These are phyloP conservation scores for Citrus hindsii DNA, from an alignment of 345 rosid genomes.

Conservation along the genomic window DNA sequence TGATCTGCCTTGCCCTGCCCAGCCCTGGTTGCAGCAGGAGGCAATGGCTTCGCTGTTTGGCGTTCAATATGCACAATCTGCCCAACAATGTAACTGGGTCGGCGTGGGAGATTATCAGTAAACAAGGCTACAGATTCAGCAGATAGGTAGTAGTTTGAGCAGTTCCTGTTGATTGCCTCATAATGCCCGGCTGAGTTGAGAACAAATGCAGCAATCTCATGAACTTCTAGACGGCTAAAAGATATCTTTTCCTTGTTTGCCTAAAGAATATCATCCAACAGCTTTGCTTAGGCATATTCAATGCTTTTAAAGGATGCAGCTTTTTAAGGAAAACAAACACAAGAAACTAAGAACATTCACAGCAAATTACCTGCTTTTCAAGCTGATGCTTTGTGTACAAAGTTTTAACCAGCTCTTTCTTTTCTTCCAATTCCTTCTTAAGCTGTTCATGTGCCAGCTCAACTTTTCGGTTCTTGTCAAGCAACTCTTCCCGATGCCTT, in stretches of 20 bases:
- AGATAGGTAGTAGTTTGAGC: slow-evolving; percentile 76
- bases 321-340: neutral
- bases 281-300: neutral
- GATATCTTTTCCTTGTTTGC: slow-evolving; percentile 93
- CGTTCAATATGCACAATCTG: slow-evolving; percentile 90
- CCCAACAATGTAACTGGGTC: slow-evolving; percentile 81
- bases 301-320: neutral
- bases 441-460: slow-evolving; percentile 73
- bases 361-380: slow-evolving; percentile 81
- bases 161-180: slow-evolving; percentile 76
- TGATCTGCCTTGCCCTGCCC: slow-evolving; percentile 38
- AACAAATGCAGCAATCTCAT: slow-evolving; percentile 92
- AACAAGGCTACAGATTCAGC: slow-evolving; percentile 93
- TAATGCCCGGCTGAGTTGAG: slow-evolving; percentile 73
- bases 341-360: neutral
- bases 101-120: slow-evolving; percentile 76
- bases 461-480: slow-evolving; percentile 62
- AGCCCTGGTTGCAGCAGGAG: slow-evolving; percentile 34
- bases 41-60: slow-evolving; percentile 57
- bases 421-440: slow-evolving; percentile 74
- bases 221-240: slow-evolving; percentile 79
- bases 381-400: slow-evolving; percentile 80
- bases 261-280: slow-evolving; percentile 34
- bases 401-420: slow-evolving; percentile 75
- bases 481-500: slow-evolving; percentile 67